Conservation (phyloP, 208 protist species). For the Porcisia deanei region DNA sequence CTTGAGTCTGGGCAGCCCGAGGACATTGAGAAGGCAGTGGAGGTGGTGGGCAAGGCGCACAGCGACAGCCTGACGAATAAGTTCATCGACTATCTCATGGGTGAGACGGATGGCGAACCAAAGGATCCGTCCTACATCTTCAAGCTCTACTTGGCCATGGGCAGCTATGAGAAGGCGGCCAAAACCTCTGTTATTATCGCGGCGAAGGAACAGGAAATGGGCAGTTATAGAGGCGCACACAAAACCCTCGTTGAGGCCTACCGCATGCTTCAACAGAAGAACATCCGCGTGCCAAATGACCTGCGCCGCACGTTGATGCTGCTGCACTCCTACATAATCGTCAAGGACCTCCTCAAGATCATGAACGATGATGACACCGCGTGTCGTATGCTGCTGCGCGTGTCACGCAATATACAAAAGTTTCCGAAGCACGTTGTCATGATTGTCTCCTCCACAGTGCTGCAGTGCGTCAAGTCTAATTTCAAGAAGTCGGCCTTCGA, state of each 20-base stretch:
- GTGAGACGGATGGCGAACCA: conserved; percentile 93
- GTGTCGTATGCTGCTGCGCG: conserved; percentile 96
- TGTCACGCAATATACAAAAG: conserved; percentile 94
- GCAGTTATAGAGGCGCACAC: conserved; percentile 94
- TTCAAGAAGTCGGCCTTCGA: conserved; percentile 95
- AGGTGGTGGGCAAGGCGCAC: conserved; percentile 92
- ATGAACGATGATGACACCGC: conserved; percentile 91
- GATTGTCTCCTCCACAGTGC: conserved; percentile 95
- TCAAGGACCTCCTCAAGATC: conserved; percentile 92
- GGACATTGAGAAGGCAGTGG: conserved; percentile 93
- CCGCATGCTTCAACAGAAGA: conserved; percentile 84
- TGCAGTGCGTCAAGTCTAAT: conserved; percentile 93
- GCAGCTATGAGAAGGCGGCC: conserved; percentile 95
- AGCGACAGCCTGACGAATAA: conserved; percentile 93
- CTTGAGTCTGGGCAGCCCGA: conserved; percentile 85
- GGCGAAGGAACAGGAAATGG: conserved; percentile 94
- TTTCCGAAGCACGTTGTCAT: conserved; percentile 94
- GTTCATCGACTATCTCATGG: conserved; percentile 97
- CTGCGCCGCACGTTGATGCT: conserved; percentile 93
- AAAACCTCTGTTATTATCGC: conserved; percentile 96
- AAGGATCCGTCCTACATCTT: conserved; percentile 98
- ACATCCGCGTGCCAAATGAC: conserved; percentile 91
- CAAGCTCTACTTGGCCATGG: conserved; percentile 96
- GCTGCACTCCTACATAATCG: conserved; percentile 97
- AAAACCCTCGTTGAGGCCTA: conserved; percentile 94